A percentile compares a stretch with the other conserved stretches of the same genome.
phyloP scores from a whole-genome alignment of 1,139 yeast species.

The Ogataea hybrid region DNA sequence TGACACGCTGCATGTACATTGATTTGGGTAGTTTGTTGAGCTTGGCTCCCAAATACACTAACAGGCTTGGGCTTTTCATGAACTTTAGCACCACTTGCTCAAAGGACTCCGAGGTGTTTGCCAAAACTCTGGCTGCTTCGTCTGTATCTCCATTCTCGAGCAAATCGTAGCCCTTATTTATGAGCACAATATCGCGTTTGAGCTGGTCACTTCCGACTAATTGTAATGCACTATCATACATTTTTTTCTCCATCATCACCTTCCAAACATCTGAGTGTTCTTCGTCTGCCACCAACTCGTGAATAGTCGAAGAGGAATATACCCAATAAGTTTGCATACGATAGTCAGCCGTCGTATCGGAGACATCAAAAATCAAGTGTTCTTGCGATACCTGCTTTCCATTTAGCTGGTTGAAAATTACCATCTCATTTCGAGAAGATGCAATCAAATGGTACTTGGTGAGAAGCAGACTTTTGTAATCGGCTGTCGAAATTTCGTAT shows the following conservation, averaged over 20 bases:
- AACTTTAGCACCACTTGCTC: slow-evolving; percentile 69
- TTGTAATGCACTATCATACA: slow-evolving; percentile 67
- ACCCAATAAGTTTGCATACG: slow-evolving; percentile 58
- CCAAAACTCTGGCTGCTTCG: slow-evolving; percentile 64
- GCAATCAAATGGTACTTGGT: slow-evolving; percentile 54
- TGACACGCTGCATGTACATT: slow-evolving; percentile 51
- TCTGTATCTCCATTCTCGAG: slow-evolving; percentile 36
- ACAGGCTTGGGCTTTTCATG: slow-evolving; percentile 46
- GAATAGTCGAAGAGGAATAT: slow-evolving; percentile 48
- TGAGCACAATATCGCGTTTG: slow-evolving; percentile 53
- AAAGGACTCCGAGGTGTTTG: slow-evolving; percentile 63
- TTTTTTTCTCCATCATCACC: slow-evolving; percentile 56
- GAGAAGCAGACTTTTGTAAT: slow-evolving; percentile 40
- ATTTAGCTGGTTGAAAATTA: slow-evolving; percentile 50
- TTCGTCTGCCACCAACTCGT: slow-evolving; percentile 65
- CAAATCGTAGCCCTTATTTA: slow-evolving; percentile 62
- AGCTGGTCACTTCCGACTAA: slow-evolving; percentile 40
- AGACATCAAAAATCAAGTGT: slow-evolving; percentile 27
- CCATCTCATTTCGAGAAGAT: slow-evolving; percentile 38
- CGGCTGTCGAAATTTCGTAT: slow-evolving; percentile 12
- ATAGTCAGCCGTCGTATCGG: slow-evolving; percentile 55
- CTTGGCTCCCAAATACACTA: slow-evolving; percentile 57
- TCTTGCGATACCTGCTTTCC: slow-evolving; percentile 32
- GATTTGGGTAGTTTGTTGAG: slow-evolving; percentile 39
- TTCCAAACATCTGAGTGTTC: slow-evolving; percentile 81